phyloP scores from a whole-genome alignment of 345 rosid species.

The Arabis alpina region DNA sequence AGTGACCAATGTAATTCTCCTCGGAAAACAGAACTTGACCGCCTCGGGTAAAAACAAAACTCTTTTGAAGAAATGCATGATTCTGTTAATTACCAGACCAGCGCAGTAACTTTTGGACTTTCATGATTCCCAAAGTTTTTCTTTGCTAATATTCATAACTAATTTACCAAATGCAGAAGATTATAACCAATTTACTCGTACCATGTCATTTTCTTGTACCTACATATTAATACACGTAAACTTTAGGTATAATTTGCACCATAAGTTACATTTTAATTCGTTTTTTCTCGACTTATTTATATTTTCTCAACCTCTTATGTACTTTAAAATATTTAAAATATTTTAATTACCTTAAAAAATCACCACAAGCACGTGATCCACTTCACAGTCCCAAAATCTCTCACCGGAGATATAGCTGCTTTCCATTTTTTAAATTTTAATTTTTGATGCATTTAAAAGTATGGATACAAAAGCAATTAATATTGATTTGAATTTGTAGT shows the following conservation, averaged over 20 bases:
- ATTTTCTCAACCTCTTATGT: no score
- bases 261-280: no score
- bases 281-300: no score
- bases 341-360: background rate
- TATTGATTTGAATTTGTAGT: constrained; percentile 13
- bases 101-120: constrained; percentile 22
- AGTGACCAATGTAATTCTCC: constrained; percentile 16
- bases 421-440: constrained; percentile 1
- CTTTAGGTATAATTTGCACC: background rate
- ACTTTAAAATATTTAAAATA: no score
- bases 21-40: constrained; percentile 33
- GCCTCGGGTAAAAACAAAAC: constrained; percentile 29
- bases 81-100: constrained; percentile 16
- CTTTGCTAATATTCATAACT: background rate
- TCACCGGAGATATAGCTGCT: constrained; percentile 26
- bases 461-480: constrained; percentile 17
- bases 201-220: constrained; percentile 26
- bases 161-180: background rate
- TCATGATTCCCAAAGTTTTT: constrained; percentile 9
- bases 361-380: constrained; percentile 38
- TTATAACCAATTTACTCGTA: background rate
- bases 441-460: background rate
- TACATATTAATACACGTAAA: no score
- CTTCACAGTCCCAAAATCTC: constrained; percentile 31
- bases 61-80: constrained; percentile 13